These are phyloP conservation scores for Diaporthe eres DNA, from an alignment of 2,329 filamentous ascomycete species.

Conservation along the genomic window DNA sequence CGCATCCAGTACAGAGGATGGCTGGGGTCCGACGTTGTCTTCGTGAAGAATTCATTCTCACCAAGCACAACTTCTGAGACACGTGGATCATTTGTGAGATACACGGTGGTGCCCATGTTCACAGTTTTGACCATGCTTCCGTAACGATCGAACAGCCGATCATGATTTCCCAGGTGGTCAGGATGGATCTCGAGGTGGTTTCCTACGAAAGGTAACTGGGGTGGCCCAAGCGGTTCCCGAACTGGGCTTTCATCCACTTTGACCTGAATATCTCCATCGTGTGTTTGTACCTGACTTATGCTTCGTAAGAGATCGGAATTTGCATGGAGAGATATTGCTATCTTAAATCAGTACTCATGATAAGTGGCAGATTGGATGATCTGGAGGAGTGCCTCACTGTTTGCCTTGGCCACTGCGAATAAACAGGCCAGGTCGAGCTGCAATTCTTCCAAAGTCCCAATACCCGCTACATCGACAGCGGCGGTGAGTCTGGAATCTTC, in stretches of 20 bases:
- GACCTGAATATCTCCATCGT: neutral
- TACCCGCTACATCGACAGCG: too few species aligned
- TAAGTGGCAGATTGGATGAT: too few species aligned
- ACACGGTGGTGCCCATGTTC: neutral
- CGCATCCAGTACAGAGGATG: neutral
- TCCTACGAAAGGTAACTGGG: neutral
- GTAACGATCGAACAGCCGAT: neutral
- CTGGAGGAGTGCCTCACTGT: too few species aligned
- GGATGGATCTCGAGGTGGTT: neutral
- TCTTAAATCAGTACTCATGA: too few species aligned
- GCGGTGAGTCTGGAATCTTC: too few species aligned
- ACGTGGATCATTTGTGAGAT: neutral
- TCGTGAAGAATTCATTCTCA: neutral
- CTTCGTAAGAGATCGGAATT: neutral
- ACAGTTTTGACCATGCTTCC: neutral
- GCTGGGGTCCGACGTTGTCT: neutral
- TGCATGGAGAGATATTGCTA: too few species aligned
- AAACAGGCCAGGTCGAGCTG: too few species aligned
- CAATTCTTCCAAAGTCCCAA: too few species aligned
- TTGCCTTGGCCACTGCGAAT: too few species aligned
- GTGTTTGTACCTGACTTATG: neutral
- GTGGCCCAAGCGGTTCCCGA: neutral
- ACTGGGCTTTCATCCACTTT: neutral
- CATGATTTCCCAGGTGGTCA: neutral
- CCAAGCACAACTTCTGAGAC: neutral